Percentiles rank a stretch among this genome's conserved stretches.
Evolutionary conservation across 805 yeast genomes (phyloP).

Genomic region (Barnettozyma populi): DNA sequence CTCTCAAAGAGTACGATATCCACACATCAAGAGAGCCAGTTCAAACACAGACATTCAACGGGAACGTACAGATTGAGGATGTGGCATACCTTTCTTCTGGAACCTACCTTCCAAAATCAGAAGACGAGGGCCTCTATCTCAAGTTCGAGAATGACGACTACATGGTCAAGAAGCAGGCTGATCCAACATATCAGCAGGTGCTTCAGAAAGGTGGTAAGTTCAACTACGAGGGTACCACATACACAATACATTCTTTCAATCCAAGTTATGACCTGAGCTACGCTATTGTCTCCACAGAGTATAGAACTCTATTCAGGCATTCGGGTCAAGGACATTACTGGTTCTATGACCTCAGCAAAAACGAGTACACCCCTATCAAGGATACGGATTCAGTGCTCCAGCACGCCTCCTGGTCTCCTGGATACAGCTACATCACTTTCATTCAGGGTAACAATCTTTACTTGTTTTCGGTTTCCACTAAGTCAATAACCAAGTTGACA

Average conservation of each 20-base stretch:
- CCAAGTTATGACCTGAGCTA: slow-evolving; percentile 41
- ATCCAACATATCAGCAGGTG: slow-evolving; percentile 17
- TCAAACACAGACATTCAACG: slow-evolving; percentile 2
- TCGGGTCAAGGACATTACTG: slow-evolving; percentile 60
- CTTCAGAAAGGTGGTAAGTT: slow-evolving; percentile 32
- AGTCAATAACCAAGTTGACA: slow-evolving; percentile 20
- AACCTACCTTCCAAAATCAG: slow-evolving; percentile 17
- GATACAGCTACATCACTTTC: slow-evolving; percentile 48
- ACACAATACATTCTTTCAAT: slow-evolving; percentile 36
- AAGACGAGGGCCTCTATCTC: slow-evolving; percentile 42
- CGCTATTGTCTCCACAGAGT: slow-evolving; percentile 53
- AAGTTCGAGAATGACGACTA: slow-evolving; percentile 17
- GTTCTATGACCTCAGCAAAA: slow-evolving; percentile 45
- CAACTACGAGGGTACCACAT: slow-evolving; percentile 33
- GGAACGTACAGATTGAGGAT: slow-evolving; percentile 3
- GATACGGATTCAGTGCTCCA: slow-evolving; percentile 23
- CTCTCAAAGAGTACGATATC: slow-evolving; percentile 7
- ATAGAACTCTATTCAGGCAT: slow-evolving; percentile 56
- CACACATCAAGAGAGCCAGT: slow-evolving; percentile 10
- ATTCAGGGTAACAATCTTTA: slow-evolving; percentile 53
- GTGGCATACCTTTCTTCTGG: slow-evolving; percentile 27
- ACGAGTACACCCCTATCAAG: slow-evolving; percentile 28
- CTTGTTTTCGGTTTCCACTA: slow-evolving; percentile 33
- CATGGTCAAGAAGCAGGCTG: slow-evolving; percentile 29
- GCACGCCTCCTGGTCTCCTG: slow-evolving; percentile 59